Evolutionary conservation across 2,329 filamentous ascomycete genomes (phyloP).

Genomic region (Paecilomyces sp.): DNA sequence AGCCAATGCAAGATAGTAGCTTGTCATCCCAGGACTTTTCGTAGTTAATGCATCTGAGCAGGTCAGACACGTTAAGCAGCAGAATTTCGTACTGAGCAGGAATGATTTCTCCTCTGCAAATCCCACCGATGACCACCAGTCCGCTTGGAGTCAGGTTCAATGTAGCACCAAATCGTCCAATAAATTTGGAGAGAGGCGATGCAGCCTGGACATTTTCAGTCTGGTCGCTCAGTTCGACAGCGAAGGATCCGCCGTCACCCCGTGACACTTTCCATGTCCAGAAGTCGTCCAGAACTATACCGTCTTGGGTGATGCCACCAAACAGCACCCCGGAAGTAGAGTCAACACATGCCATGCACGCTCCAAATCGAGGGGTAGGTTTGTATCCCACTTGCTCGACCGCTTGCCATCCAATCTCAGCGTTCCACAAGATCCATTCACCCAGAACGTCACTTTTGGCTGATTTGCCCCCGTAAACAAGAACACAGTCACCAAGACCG

Average conservation of each 20-base stretch:
- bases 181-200: constrained; percentile 22
- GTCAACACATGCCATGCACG: constrained; percentile 37
- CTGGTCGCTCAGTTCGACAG: constrained; percentile 17
- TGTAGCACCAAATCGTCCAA: constrained; percentile 46
- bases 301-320: constrained; percentile 64
- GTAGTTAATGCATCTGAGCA: constrained; percentile 12
- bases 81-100: constrained; percentile 49
- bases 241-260: constrained; percentile 22
- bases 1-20: constrained; percentile 19
- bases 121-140: constrained; percentile 48
- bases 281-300: constrained; percentile 54
- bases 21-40: constrained; percentile 14
- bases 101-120: constrained; percentile 31
- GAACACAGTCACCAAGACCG: constrained; percentile 34
- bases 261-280: constrained; percentile 57
- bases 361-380: constrained; percentile 50
- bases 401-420: constrained; percentile 44
- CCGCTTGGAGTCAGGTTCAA: constrained; percentile 39
- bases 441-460: constrained; percentile 43
- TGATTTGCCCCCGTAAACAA: constrained; percentile 58
- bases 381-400: constrained; percentile 26
- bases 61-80: constrained; percentile 20
- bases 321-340: constrained; percentile 55
- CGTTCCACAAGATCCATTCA: constrained; percentile 50
- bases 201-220: constrained; percentile 16